Conservation (phyloP, 345 rosid species). For the Punica granatum region DNA sequence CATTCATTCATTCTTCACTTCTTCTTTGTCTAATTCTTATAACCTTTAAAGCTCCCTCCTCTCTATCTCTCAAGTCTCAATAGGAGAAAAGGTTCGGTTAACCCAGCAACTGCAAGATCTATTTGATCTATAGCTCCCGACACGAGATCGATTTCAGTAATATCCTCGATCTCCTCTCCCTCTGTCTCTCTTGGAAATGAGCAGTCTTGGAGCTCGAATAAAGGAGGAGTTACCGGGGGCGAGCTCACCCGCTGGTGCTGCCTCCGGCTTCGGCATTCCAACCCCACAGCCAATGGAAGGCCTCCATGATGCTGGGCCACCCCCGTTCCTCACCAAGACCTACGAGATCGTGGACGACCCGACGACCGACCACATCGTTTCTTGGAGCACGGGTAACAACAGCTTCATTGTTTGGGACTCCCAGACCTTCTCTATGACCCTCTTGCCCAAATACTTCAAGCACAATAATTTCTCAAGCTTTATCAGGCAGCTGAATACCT, state of each 20-base stretch:
- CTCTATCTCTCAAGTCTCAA: background rate
- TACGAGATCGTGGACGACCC: constrained; percentile 26
- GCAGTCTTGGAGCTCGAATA: background rate
- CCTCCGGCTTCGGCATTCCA: background rate
- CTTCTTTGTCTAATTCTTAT: background rate
- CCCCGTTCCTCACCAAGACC: constrained; percentile 22
- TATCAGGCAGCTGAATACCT: constrained; percentile 74
- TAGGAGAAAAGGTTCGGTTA: too few relatives aligned
- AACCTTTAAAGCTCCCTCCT: background rate
- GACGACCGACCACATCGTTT: constrained; percentile 10
- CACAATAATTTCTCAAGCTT: constrained; percentile 85
- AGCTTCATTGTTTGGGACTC: constrained; percentile 20
- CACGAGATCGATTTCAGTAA: too few relatives aligned
- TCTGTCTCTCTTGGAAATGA: background rate
- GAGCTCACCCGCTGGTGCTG: background rate
- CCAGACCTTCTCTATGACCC: constrained; percentile 30
- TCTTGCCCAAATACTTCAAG: constrained; percentile 63
- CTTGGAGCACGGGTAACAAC: constrained; percentile 19
- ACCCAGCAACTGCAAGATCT: too few relatives aligned
- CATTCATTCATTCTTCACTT: background rate
- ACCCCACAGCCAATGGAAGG: constrained; percentile 15
- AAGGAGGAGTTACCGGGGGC: constrained; percentile 2
- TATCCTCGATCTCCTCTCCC: background rate
- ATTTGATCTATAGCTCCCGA: too few relatives aligned
- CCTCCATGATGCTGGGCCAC: constrained; percentile 11